Evolutionary conservation across 257 asterid genomes (phyloP).

Genomic region (Handroanthus guayacan): DNA sequence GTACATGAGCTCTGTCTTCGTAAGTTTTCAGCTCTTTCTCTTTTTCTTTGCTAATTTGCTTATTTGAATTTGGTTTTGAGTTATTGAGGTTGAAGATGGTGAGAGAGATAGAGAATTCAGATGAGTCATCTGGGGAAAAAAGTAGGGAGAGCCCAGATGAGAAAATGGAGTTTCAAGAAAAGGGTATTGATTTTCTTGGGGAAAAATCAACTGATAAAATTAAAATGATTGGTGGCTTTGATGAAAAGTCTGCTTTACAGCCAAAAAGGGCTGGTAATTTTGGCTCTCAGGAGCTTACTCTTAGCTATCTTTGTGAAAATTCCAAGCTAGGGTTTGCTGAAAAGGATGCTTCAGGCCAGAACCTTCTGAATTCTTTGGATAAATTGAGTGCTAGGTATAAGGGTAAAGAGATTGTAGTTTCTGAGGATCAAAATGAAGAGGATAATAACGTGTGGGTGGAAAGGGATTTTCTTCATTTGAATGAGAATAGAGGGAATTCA

Average conservation of each 20-base stretch:
- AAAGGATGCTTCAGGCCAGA: constrained; percentile 58
- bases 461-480: constrained; percentile 85
- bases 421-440: constrained; percentile 70
- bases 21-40: constrained; percentile 43
- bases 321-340: constrained; percentile 50
- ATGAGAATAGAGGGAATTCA: constrained; percentile 57
- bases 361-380: constrained; percentile 56
- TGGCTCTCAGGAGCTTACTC: constrained; percentile 77
- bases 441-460: constrained; percentile 61
- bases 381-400: constrained; percentile 56
- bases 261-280: constrained; percentile 52
- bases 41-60: constrained; percentile 29
- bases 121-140: constrained; percentile 50
- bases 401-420: constrained; percentile 70
- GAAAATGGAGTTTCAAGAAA: constrained; percentile 53
- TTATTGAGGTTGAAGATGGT: constrained; percentile 46
- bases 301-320: constrained; percentile 86
- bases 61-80: constrained; percentile 29
- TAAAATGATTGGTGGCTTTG: constrained; percentile 51
- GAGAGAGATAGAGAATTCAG: constrained; percentile 63
- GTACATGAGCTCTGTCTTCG: constrained; percentile 36
- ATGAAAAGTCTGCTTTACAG: constrained; percentile 43
- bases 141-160: constrained; percentile 59
- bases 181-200: constrained; percentile 62
- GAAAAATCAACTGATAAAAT: constrained; percentile 54